Conservation (phyloP, 768 basidiomycete genomes). For the Neoboletus subvelutipes region DNA sequence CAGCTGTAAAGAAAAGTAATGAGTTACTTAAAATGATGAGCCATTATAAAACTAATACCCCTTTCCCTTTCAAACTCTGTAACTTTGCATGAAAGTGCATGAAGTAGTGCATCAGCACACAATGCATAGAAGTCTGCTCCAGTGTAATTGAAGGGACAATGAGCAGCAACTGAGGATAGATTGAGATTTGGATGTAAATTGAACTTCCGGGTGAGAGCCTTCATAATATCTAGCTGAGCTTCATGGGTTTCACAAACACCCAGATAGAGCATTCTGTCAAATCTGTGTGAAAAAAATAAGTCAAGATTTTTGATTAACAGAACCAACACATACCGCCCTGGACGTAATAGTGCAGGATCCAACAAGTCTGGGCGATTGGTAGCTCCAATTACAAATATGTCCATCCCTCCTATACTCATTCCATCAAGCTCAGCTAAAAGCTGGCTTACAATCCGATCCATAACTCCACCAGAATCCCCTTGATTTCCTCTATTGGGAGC, state of each 20-base stretch:
- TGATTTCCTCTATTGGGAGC: constrained; percentile 94
- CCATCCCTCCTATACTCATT: constrained; percentile 65
- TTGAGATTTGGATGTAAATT: constrained; percentile 66
- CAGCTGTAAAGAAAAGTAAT: constrained; percentile 4
- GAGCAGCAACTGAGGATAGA: constrained; percentile 60
- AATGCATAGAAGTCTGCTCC: constrained; percentile 98
- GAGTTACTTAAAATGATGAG: not conserved
- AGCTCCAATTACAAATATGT: constrained; percentile 94
- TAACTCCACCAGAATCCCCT: constrained; percentile 95
- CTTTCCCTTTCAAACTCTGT: constrained; percentile 74
- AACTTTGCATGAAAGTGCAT: constrained; percentile 90
- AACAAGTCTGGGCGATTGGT: constrained; percentile 93
- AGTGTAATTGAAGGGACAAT: constrained; percentile 91
- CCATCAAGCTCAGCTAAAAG: constrained; percentile 92
- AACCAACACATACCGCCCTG: constrained; percentile 62
- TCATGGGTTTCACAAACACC: constrained; percentile 87
- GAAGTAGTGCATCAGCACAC: constrained; percentile 94
- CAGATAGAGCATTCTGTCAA: constrained; percentile 95
- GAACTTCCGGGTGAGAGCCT: constrained; percentile 93
- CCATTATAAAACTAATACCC: constrained; percentile 36
- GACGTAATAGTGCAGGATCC: constrained; percentile 85
- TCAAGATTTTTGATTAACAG: not conserved
- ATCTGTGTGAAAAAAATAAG: constrained; percentile 47
- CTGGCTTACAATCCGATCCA: constrained; percentile 97
- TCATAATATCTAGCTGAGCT: constrained; percentile 81